Percentiles rank a stretch among this genome's conserved stretches.
These are phyloP conservation scores for Fusarium sp. DNA, from an alignment of 2,329 filamentous ascomycete species.

Conservation along the genomic window DNA sequence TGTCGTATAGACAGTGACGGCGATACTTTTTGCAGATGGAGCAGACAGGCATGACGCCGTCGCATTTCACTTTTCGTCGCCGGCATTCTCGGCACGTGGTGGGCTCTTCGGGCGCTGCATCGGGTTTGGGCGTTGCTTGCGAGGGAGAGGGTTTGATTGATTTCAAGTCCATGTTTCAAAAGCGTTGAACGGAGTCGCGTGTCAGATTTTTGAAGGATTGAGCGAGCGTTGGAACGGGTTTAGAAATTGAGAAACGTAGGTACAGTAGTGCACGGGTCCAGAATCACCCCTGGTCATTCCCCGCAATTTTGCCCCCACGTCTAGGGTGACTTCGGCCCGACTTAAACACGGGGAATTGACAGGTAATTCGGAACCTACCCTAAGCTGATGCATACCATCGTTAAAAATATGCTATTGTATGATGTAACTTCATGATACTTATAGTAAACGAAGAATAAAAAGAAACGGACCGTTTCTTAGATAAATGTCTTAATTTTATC, in stretches of 20 bases:
- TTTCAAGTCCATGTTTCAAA: conserved; percentile 14
- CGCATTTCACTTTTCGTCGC: conserved; percentile 39
- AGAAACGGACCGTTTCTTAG: no score
- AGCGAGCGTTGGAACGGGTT: no score
- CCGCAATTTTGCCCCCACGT: conserved; percentile 25
- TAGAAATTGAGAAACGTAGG: conserved; percentile 24
- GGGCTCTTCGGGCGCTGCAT: conserved; percentile 25
- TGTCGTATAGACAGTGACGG: conserved; percentile 37
- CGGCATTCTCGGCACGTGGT: conserved; percentile 39
- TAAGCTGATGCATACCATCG: no score
- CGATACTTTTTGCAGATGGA: conserved; percentile 36
- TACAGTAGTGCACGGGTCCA: not conserved
- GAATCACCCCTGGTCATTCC: conserved; percentile 16
- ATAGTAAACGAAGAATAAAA: no score
- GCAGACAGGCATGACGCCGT: conserved; percentile 39
- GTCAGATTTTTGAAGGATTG: not conserved
- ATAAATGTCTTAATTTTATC: no score
- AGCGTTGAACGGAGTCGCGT: not conserved
- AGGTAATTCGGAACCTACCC: no score
- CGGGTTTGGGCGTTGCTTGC: conserved; percentile 17
- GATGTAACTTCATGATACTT: no score
- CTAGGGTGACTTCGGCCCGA: conserved; percentile 27
- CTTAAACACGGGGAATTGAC: conserved; percentile 13
- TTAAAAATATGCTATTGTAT: no score
- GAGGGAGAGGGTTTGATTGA: conserved; percentile 1